These are phyloP conservation scores for Kodamaea sp. DNA, from an alignment of 1,139 yeast species.

Conservation along the genomic window DNA sequence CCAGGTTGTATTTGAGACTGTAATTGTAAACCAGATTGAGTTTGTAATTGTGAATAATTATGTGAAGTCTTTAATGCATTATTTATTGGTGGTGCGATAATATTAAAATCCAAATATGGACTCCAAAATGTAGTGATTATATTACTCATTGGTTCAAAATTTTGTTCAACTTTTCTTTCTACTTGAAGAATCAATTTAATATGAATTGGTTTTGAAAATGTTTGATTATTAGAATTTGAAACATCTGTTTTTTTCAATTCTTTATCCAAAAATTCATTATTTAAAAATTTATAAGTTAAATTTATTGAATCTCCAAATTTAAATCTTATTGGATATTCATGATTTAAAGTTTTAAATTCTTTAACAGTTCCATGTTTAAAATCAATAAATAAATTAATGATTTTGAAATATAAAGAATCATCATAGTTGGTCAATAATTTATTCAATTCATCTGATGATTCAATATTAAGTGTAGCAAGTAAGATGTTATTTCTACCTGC, in stretches of 20 bases:
- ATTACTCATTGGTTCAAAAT: slow-evolving; percentile 20
- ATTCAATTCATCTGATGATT: slow-evolving; percentile 44
- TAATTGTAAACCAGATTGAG: slow-evolving; percentile 30
- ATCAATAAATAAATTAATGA: slow-evolving; percentile 42
- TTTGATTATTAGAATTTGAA: slow-evolving; percentile 7
- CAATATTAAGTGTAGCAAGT: slow-evolving; percentile 54
- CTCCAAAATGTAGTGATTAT: slow-evolving; percentile 55
- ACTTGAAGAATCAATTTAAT: slow-evolving; percentile 30
- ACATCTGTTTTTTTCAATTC: slow-evolving; percentile 18
- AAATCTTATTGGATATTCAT: slow-evolving; percentile 31
- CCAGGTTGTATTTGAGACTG: slow-evolving; percentile 41
- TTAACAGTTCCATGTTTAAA: slow-evolving; percentile 34
- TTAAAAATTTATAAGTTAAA: slow-evolving; percentile 43
- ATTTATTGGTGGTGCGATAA: slow-evolving; percentile 45
- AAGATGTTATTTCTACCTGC: slow-evolving; percentile 52
- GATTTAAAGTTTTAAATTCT: slow-evolving; percentile 23
- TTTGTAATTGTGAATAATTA: slow-evolving; percentile 22
- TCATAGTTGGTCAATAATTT: slow-evolving; percentile 15
- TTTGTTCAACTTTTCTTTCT: slow-evolving; percentile 15
- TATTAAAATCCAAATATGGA: slow-evolving; percentile 57
- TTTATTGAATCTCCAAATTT: slow-evolving; percentile 31
- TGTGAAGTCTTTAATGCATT: slow-evolving; percentile 31
- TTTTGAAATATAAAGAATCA: slow-evolving; percentile 28
- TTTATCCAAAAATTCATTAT: slow-evolving; percentile 25
- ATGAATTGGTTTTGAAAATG: slow-evolving; percentile 29